Evolutionary conservation across 1,284 basidiomycete species (phyloP), one percentile per base, ranked within the genome.

Genomic region (Mixia osmundae): DNA sequence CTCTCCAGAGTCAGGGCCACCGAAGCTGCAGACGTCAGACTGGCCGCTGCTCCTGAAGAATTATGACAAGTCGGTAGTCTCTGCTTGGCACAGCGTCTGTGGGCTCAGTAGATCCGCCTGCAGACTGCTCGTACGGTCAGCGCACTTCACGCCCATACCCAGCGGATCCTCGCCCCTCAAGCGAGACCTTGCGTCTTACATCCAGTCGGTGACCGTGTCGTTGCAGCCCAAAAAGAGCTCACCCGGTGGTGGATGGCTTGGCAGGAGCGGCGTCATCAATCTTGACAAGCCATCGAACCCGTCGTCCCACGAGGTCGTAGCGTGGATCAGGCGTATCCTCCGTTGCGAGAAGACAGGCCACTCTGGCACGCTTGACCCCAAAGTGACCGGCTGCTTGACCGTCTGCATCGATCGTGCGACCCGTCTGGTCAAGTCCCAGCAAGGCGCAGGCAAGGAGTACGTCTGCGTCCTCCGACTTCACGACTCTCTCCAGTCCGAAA

Each of bases 331-430:
- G 50, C 71, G 91, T 20, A 99, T 99, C 48, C 61, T 99, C 36
- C 73, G 89, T 20, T 79, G 79, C 24, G 89, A 97, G 60, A 97
- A 99, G 64, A 99, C 91, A 0, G 91, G 89, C 35, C 87, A 94
- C 61, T 87, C 82, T 46, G 85, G 87, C 47, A 97, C 89, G 30
- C 70, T 97, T 38, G 91, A 99, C 60, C 91, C 91, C 36, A 97
- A 97, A 60, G 91, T 99, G 45, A 99, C 91, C 36, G 91, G 91
- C 15, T 97, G 91, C 58, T 59, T 99, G 44, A 94, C 97, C 53
- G 91, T 97, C 32, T 97, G 91, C 59, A 91, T 99, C 57, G 91
- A 99, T 64, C 79, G 91, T 44, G 91, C 91, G n/a, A 99, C 91
- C 6, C 69, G 91, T 50, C 66, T 99, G n/a, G 91, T 99, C 44